Evolutionary conservation across 1,284 basidiomycete genomes (phyloP), one percentile per base, ranked within the genome.

Genomic region (Tetrapyrgos nigripes): DNA sequence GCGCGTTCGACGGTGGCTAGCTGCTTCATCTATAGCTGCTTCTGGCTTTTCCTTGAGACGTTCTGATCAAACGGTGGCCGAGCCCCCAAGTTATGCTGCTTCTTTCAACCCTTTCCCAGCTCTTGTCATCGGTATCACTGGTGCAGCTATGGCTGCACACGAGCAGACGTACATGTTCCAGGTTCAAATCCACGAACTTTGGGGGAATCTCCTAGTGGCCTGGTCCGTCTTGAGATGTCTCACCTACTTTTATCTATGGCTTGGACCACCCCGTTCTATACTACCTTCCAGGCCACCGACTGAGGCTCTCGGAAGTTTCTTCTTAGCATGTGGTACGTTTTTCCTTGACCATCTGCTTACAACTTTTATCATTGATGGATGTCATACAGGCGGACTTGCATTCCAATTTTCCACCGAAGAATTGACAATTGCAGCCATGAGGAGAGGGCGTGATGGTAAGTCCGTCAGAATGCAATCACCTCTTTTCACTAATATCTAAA

Each of bases 51-150:
- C 74, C 21, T n/a, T n/a, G 6, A 71, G 68, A 44, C 66, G 70
- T 24, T 67, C 69, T 17, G 76, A 73, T 51, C 81, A 83, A 54
- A 75, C 76, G 5, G 72, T 88, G 3, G 73, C 78, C 1, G 86
- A 91, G 63, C 92, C 93, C 4, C 78, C 85, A 1, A 89, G 86
- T 59, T 96, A 97, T 73, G 73, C 78, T 24, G 87, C 82, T 19
- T 92, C 89, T 72, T 97, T 97, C 77, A 98, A 98, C 72, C 95
- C 96, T 0, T 94, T 98, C 79, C 95, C 95, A 1, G 94, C 94
- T 0, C 81, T 98, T 31, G 92, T 94, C 47, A 96, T 98, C 60
- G 96, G 94, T 45, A 87, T 97, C 37, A 97, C 96, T 3, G 96
- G 97, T 31, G 84, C 92, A 4, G 96, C 94, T 1, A 98, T 98